Conservation (phyloP, 2,329 filamentous ascomycete genomes). For the Diaporthe aspalathi region DNA sequence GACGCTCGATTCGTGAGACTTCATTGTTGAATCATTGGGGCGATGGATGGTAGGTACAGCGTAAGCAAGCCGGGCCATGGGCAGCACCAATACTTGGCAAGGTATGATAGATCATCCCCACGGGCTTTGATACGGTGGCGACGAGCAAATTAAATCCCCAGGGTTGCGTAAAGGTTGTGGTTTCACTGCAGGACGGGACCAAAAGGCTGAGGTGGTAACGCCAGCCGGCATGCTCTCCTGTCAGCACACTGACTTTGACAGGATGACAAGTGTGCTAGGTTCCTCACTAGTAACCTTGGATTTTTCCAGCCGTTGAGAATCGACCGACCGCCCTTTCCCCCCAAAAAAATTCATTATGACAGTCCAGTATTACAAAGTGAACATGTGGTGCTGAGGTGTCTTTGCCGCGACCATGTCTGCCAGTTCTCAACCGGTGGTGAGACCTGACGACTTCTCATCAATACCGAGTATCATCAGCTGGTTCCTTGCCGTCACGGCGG, state of each 20-base stretch:
- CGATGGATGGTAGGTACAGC: no score
- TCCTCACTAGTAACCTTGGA: neutral
- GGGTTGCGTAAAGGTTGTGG: no score
- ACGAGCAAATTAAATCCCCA: no score
- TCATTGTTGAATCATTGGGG: no score
- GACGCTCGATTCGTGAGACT: no score
- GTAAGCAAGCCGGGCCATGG: no score
- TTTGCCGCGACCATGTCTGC: neutral
- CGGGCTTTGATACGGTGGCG: no score
- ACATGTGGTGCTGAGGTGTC: neutral
- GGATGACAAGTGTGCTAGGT: neutral
- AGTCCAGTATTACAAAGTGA: neutral
- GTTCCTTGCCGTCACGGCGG: neutral
- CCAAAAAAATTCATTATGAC: neutral
- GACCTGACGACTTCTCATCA: neutral
- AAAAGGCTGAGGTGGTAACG: neutral
- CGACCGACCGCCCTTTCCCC: neutral
- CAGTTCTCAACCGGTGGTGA: neutral
- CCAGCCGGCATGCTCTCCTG: neutral
- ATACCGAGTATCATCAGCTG: slow-evolving; percentile 20
- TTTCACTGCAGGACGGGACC: neutral
- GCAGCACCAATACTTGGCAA: no score
- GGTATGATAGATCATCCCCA: no score
- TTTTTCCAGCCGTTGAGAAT: neutral
- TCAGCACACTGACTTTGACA: neutral